phyloP scores from a whole-genome alignment of 1,139 yeast species.

The Candida smagusa region DNA sequence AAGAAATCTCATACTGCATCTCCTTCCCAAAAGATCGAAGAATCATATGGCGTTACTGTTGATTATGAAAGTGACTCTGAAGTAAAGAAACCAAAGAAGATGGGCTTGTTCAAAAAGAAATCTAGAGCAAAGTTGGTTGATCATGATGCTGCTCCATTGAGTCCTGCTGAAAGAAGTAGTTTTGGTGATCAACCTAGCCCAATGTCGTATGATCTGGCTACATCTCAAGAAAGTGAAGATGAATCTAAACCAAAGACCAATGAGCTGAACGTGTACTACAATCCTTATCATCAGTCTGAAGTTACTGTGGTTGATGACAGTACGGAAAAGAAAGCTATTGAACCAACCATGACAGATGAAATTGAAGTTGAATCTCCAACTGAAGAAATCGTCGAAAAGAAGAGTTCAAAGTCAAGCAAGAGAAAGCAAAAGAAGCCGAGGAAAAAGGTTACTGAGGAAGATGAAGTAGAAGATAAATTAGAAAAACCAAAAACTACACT shows the following conservation, averaged over 20 bases:
- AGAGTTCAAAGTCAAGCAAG: slow-evolving; percentile 8
- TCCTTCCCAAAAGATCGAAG: slow-evolving; percentile 8
- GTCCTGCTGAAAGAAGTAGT: slow-evolving; percentile 5
- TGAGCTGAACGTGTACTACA: slow-evolving; percentile 2
- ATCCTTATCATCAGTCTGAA: slow-evolving; percentile 6
- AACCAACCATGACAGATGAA: background rate
- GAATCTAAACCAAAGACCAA: slow-evolving; percentile 1
- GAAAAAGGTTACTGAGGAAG: slow-evolving; percentile 6
- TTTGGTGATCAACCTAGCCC: slow-evolving; percentile 4
- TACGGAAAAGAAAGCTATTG: background rate
- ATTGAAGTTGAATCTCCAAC: slow-evolving; percentile 5
- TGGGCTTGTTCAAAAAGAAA: slow-evolving; percentile 27
- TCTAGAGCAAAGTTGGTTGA: slow-evolving; percentile 13
- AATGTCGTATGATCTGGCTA: slow-evolving; percentile 5
- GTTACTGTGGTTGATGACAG: slow-evolving; percentile 2
- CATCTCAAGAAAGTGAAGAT: slow-evolving; percentile 3
- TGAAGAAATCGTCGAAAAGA: slow-evolving; percentile 8
- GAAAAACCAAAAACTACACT: slow-evolving; percentile 34
- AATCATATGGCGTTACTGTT: slow-evolving; percentile 22
- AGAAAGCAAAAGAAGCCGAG: slow-evolving; percentile 6
- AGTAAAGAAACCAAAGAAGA: slow-evolving; percentile 13
- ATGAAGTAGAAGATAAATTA: slow-evolving; percentile 7
- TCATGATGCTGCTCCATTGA: slow-evolving; percentile 3
- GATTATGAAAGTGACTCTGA: slow-evolving; percentile 33
- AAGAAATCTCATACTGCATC: slow-evolving; percentile 18